Conservation (phyloP, 1,284 basidiomycete genomes). For the Vanrija sp. region DNA sequence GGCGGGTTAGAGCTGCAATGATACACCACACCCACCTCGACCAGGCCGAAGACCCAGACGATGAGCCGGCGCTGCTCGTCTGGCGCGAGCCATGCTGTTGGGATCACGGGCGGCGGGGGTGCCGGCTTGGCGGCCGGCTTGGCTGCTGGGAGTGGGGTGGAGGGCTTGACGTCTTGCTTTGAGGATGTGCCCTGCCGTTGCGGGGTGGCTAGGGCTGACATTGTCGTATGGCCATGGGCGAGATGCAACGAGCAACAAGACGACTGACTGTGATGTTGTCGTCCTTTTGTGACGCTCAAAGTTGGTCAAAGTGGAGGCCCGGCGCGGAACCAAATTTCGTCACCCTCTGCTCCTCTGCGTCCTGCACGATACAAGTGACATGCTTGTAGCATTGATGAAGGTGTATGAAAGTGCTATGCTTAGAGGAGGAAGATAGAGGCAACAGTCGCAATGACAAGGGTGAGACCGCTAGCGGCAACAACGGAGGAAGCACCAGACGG, state of each 20-base stretch:
- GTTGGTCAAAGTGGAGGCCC: no score
- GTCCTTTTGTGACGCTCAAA: not conserved
- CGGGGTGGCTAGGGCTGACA: not conserved
- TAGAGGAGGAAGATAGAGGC: no score
- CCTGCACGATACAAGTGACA: no score
- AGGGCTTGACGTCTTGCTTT: not conserved
- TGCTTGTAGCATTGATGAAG: no score
- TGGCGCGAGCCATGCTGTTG: constrained; percentile 35
- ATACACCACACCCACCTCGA: constrained; percentile 34
- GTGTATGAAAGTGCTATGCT: no score
- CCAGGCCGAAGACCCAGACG: constrained; percentile 34
- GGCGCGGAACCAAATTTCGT: no score
- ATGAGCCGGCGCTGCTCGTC: constrained; percentile 42
- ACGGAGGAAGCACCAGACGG: no score
- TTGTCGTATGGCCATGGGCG: not conserved
- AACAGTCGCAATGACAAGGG: no score
- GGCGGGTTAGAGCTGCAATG: not conserved
- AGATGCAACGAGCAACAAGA: no score
- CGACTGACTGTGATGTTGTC: not conserved
- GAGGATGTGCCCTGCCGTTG: not conserved
- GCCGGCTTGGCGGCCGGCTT: constrained; percentile 9
- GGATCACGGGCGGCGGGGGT: constrained; percentile 36
- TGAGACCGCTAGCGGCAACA: no score
- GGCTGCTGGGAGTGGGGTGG: not conserved
- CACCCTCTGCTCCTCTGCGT: no score